A percentile compares a stretch with the other conserved stretches of the same genome.
phyloP scores from a whole-genome alignment of 257 asterid species.

The Misopates orontium region DNA sequence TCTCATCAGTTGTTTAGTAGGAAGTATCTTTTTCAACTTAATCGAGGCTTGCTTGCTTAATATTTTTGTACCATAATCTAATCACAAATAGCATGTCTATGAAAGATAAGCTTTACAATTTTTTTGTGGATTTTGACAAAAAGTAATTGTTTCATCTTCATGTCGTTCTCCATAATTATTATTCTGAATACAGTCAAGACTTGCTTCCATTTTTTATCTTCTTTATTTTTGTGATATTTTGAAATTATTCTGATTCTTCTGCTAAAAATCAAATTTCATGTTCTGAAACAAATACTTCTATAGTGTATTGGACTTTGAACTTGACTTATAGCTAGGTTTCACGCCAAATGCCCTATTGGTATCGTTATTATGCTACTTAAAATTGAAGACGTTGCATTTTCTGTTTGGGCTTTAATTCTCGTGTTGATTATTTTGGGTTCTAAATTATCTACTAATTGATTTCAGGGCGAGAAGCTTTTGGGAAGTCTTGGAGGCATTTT shows the following conservation, averaged over 20 bases:
- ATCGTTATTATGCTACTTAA: too few relatives aligned
- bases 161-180: too few relatives aligned
- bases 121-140: background rate
- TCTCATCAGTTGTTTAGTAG: too few relatives aligned
- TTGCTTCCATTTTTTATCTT: too few relatives aligned
- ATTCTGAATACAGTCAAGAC: too few relatives aligned
- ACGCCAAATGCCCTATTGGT: background rate
- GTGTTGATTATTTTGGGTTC: conserved; percentile 18
- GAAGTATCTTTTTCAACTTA: background rate
- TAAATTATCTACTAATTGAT: conserved; percentile 28
- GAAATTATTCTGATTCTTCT: too few relatives aligned
- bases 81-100: background rate
- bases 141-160: background rate
- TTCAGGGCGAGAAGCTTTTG: conserved; percentile 93
- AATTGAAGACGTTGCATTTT: background rate
- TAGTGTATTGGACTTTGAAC: too few relatives aligned
- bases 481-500: conserved; percentile 96
- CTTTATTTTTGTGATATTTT: too few relatives aligned
- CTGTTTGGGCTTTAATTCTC: conserved; percentile 1
- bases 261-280: too few relatives aligned
- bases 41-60: background rate
- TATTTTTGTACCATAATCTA: background rate
- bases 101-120: background rate
- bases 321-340: background rate
- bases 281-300: too few relatives aligned